These are phyloP conservation scores for Candida gigantensis DNA, from an alignment of 1,139 yeast genomes.

Conservation along the genomic window DNA sequence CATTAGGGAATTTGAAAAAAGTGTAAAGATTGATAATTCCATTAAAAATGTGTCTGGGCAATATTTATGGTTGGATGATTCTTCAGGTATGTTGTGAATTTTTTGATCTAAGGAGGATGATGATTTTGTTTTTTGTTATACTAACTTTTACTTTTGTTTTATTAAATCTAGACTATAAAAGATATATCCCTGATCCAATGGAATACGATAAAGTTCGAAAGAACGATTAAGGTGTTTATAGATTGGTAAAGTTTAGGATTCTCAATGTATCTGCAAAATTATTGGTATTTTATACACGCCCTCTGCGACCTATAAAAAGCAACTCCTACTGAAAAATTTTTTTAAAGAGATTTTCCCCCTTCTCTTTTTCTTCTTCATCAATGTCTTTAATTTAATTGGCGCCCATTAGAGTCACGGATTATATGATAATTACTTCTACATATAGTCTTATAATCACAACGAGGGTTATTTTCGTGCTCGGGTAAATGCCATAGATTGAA, in stretches of 20 bases:
- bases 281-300: conserved; percentile 5
- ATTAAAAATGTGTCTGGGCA: conserved; percentile 55
- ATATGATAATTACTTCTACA: conserved; percentile 48
- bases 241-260: too few relatives aligned
- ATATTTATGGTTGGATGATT: conserved; percentile 60
- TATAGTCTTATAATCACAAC: conserved; percentile 44
- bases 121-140: too few relatives aligned
- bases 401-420: conserved; percentile 93
- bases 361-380: conserved; percentile 45
- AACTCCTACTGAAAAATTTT: conserved; percentile 11
- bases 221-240: conserved; percentile 4
- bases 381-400: conserved; percentile 75
- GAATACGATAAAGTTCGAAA: conserved; percentile 51
- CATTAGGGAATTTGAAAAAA: conserved; percentile 52
- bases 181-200: conserved; percentile 55
- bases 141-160: conserved; percentile 1
- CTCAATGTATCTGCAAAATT: too few relatives aligned
- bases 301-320: conserved; percentile 2
- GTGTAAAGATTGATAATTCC: conserved; percentile 57
- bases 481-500: conserved; percentile 77
- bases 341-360: conserved; percentile 23
- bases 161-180: conserved; percentile 37
- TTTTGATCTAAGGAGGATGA: too few relatives aligned
- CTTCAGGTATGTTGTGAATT: conserved; percentile 28
- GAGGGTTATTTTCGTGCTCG: conserved; percentile 76